Conservation (phyloP, 1,284 basidiomycete species). For the Moesziomyces parantarcticus region DNA sequence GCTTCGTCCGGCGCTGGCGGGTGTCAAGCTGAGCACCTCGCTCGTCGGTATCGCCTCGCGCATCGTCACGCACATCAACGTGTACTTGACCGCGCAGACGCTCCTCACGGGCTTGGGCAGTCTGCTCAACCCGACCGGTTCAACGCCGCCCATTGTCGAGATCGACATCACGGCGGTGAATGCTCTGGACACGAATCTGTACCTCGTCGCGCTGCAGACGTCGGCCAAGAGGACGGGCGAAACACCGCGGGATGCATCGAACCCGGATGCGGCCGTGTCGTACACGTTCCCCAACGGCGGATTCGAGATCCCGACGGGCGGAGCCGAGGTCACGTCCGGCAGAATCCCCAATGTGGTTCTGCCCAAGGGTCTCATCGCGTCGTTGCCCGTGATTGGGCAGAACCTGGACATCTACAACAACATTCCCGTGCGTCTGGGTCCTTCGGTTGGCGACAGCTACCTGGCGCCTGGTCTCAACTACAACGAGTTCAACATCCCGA, state of each 20-base stretch:
- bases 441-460: constrained; percentile 46
- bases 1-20: constrained; percentile 74
- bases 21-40: constrained; percentile 72
- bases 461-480: constrained; percentile 39
- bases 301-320: too few relatives aligned
- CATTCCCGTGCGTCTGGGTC: constrained; percentile 36
- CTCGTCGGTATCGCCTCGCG: constrained; percentile 70
- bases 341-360: constrained; percentile 48
- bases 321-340: constrained; percentile 3
- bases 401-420: constrained; percentile 52
- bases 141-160: constrained; percentile 19
- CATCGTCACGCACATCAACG: constrained; percentile 49
- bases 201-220: constrained; percentile 41
- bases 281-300: constrained; percentile 38
- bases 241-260: constrained; percentile 18
- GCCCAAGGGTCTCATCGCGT: constrained; percentile 46
- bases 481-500: constrained; percentile 48
- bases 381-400: constrained; percentile 44
- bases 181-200: constrained; percentile 33
- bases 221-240: constrained; percentile 28
- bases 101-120: constrained; percentile 30
- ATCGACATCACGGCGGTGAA: constrained; percentile 45
- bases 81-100: constrained; percentile 43
- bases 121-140: constrained; percentile 12
- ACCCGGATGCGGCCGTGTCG: constrained; percentile 34